Percentiles rank a stretch among this genome's conserved stretches.
phyloP scores from a whole-genome alignment of 164 flowering plant genomes.

The Sedum album region DNA sequence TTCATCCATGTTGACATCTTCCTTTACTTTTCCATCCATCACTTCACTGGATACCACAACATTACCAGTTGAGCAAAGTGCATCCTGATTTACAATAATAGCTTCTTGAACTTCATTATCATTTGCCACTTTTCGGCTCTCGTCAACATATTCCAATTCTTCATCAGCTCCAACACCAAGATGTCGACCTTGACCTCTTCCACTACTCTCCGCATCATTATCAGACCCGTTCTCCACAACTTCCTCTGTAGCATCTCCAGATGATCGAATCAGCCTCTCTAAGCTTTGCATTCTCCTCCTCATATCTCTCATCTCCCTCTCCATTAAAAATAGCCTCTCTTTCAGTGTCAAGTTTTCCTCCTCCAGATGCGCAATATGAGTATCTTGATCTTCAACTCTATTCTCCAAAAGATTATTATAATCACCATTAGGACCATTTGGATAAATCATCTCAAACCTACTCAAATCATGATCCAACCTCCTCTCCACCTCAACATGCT shows the following conservation, averaged over 20 bases:
- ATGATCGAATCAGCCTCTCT: slow-evolving; percentile 38
- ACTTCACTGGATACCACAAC: not conserved
- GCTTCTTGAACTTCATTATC: not conserved
- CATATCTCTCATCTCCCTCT: slow-evolving; percentile 67
- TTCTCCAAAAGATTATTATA: slow-evolving; percentile 61
- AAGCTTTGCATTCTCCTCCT: slow-evolving; percentile 63
- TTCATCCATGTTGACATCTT: slow-evolving; percentile 12
- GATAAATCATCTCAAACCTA: slow-evolving; percentile 88
- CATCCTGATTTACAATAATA: not conserved
- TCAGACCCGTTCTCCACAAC: slow-evolving; percentile 43
- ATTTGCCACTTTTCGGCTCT: slow-evolving; percentile 8
- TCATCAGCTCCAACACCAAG: slow-evolving; percentile 18
- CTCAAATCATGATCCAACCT: slow-evolving; percentile 93
- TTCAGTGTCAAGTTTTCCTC: slow-evolving; percentile 83
- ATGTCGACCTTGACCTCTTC: slow-evolving; percentile 28
- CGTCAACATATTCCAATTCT: slow-evolving; percentile 17
- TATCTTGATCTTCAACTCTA: slow-evolving; percentile 86
- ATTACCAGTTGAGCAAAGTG: not conserved
- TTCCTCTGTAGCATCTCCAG: slow-evolving; percentile 49
- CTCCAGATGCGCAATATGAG: slow-evolving; percentile 80
- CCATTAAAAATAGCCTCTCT: slow-evolving; percentile 86
- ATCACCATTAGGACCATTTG: slow-evolving; percentile 38
- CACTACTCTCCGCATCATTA: slow-evolving; percentile 44
- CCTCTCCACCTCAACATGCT: slow-evolving; percentile 90
- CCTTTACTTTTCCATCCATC: not conserved